Conservation (phyloP, 805 yeast genomes). For the Kurtzmaniella cleridarum region DNA sequence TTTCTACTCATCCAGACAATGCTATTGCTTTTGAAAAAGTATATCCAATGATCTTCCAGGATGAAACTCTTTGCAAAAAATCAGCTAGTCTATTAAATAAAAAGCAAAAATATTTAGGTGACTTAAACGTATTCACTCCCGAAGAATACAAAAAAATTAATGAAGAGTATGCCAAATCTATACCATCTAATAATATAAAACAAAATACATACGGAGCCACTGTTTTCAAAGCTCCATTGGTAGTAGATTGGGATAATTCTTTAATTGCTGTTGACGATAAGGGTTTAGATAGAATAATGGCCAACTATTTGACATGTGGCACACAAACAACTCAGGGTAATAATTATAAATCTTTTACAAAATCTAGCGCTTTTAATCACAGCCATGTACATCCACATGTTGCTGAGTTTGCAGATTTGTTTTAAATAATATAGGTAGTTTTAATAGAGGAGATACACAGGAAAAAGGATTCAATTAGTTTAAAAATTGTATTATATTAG, state of each 20-base stretch:
- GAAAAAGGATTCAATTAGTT: slow-evolving; percentile 1
- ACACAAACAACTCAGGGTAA: slow-evolving; percentile 14
- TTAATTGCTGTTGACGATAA: slow-evolving; percentile 36
- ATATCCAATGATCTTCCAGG: slow-evolving; percentile 9
- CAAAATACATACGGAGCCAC: slow-evolving; percentile 1
- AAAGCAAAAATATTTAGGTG: slow-evolving; percentile 8
- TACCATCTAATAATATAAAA: neutral
- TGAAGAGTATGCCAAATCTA: slow-evolving; percentile 4
- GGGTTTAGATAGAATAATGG: slow-evolving; percentile 34
- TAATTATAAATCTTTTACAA: neutral
- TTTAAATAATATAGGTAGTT: slow-evolving; percentile 12
- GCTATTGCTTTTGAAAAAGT: slow-evolving; percentile 14
- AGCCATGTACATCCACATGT: slow-evolving; percentile 33
- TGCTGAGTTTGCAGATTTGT: slow-evolving; percentile 42
- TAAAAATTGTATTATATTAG: too few species aligned
- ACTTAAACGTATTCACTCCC: slow-evolving; percentile 8
- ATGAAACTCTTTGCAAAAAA: slow-evolving; percentile 8
- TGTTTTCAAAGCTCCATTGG: slow-evolving; percentile 15
- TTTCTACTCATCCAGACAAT: slow-evolving; percentile 33
- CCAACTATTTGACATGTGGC: slow-evolving; percentile 30
- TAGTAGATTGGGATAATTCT: slow-evolving; percentile 34
- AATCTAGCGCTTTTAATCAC: neutral
- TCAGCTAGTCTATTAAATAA: slow-evolving; percentile 2
- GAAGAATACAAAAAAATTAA: slow-evolving; percentile 6
- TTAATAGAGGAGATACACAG: neutral